Evolutionary conservation across 169 alveolate genomes (phyloP), one percentile per base, ranked within the genome.

Genomic region (Babesia bigemina): DNA sequence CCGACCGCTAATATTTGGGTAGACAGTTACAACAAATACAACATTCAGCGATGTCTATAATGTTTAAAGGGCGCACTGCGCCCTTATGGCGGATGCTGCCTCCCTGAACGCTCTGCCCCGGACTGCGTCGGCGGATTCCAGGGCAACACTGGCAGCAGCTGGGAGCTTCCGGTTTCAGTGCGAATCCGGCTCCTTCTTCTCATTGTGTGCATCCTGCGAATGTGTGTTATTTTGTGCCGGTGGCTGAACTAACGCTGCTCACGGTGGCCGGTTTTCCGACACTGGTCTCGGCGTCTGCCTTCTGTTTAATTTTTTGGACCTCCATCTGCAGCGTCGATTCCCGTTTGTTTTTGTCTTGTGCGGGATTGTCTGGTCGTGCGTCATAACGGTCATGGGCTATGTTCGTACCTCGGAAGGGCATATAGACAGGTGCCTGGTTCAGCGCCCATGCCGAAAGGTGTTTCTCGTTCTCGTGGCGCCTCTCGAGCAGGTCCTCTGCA

Each of bases 371-470:
- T 79, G 45, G 14, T 10, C 9, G 36, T 26, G 39, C 28, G 73
- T 63, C 22, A 17, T 28, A 11, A 3, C 22, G 17, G 0, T 6
- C 21, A 7, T n/a, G 14, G 42, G 70, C 33, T 11, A 24, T 26
- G 1, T 12, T 0, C 36, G 16, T 79, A 79, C 87, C 88, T 70
- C 76, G 84, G 60, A 83, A 83, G 26, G 90, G 90, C 85, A 83
- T 83, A 49, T 74, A 83, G 22, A 83, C 86, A 11, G 90, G 90
- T 4, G 90, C 85, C 48, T 83, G 79, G 50, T 83, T 83, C 13
- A 83, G 73, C 24, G 90, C 86, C 90, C 90, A 83, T 12, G 90
- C 75, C 11, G 86, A 74, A 6, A 83, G 70, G 77, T 83, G 90
- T 33, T 62, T 83, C 53, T 83, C 90, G 66, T 83, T 75, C 29